Base-by-base conservation (phyloP, 768 basidiomycete genomes). In the Epithele typhae region DNA sequence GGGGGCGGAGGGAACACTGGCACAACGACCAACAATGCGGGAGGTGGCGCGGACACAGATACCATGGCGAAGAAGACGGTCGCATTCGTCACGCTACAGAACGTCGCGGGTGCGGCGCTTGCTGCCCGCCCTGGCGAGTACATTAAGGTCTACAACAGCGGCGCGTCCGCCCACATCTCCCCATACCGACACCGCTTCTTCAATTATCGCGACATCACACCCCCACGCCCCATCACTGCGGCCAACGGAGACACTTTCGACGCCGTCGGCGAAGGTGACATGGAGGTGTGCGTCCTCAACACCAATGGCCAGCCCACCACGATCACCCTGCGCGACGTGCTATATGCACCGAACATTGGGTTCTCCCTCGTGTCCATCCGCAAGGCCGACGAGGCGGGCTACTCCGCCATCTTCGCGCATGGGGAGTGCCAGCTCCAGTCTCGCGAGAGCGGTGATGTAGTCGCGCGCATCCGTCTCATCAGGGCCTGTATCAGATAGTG, bases 151-250 rank as follows among this genome's bases (percentile, higher is more conserved):
- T 48, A 45, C 25, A 55, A 62, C 48, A 55, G 50, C 15, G 53
- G 58, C 15, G 43, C 52, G 11, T 51, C 37, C 4, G 48, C 45
- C 11, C 56, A 55, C 43, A 51, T 59, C 30, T 42, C 40, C 14
- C 54, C 54, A 11, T 48, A 51, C 27, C 39, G 45, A 21, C 30
- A 54, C 6, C 17, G 35, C n/a, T 53, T 59, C 27, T 22, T 37
- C 14, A 37, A 34, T 7, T 56, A 39, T 42, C 14, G 3, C 8
- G 25, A 40, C 4, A 58, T 55, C 19, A 24, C 19, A 8, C 12
- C 48, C 1, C 61, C 60, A 2, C 45, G 54, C 12, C 42, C 59
- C 10, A 68, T 68, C 49, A 64, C 53, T 11, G 51, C 59, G 0
- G 49, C 56, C 5, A 49, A 64, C 48, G 52, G 56, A 10, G 51